Base-by-base conservation (phyloP, 2,329 filamentous ascomycete genomes). In the Fusarium palustre region DNA sequence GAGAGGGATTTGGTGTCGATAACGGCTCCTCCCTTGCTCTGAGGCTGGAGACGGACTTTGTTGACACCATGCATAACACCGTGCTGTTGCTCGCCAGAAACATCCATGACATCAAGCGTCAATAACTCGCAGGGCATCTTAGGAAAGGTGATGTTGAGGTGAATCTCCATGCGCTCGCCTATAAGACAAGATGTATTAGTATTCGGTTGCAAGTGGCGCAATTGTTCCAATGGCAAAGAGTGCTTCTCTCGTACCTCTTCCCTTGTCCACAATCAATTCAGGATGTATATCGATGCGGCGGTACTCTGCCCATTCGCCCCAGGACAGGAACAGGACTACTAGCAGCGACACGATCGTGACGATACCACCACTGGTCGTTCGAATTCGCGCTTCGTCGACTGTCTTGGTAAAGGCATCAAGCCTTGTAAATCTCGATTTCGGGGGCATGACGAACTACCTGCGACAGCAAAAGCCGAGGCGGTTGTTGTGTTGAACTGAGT, bases 331-430 rank as follows among this genome's bases (percentile, higher is more conserved):
- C 45, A 98, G 78, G 56, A 99, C 93, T 55, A 97, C 87, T 52
- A 99, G 79, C 75, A 99, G 84, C 64, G 94, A 97, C 71, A 91
- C 87, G 75, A 99, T 94, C 58, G 96, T 99, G 76, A 99, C 93
- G 74, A 99, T 89, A 72, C 96, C 96, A 71, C 96, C 96, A 4
- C 94, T 97, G 9, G 94, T 97, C 33, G 96, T 99, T 76, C 97
- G 92, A 78, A 99, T 90, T 75, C 96, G 90, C 72, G 97, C 96
- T 89, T 99, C 96, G 80, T 99, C 96, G 74, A 99, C 96, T 15
- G 96, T 99, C 83, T 99, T 99, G 53, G 95, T 97, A 80, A 99
- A 99, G 86, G 96, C 96, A 82, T 99, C 96, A 70, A 99, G 92
- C 88, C 91, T 91, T 64, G 92, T 97, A 79, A 99, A 97, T 80